Evolutionary conservation across 2,329 filamentous ascomycete species (phyloP), one percentile per base, ranked within the genome.

Genomic region (Tolypocladium ovalisporum): DNA sequence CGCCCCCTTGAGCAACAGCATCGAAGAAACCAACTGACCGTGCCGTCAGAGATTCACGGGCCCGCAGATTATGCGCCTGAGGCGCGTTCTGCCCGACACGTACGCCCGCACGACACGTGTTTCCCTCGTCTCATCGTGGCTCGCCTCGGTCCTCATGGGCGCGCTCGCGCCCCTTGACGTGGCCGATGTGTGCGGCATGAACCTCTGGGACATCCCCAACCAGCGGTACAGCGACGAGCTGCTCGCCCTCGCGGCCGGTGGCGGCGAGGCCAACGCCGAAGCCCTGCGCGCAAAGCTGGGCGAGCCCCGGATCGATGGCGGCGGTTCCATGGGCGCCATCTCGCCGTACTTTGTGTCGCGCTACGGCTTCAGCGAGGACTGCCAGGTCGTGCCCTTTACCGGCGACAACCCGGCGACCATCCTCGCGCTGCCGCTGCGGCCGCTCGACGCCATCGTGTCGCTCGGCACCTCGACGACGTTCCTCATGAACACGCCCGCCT

Each of bases 391-490:
- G 12, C 88, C 93, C 1, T 96, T 94, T 68, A 97, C 94, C 0
- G 94, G 94, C 59, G 94, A 99, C 73, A 99, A 99, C 74, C 94
- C 92, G 29, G 87, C 91, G 1, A 97, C 94, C 1, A 97, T 99
- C 65, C 86, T 97, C 36, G 89, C 91, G 1, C 81, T 97, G 22
- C 94, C 94, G 3, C 80, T 97, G 44, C 85, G 89, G 7, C 87
- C 91, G 1, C 85, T 90, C 39, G 94, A 97, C 67, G 93, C 92
- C 61, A 97, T 97, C 70, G 91, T 97, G 40, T 95, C 89, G 9
- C 82, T 99, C 9, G 94, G 94, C 59, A 99, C 94, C 1, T 95
- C 89, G 35, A 97, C 93, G 1, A 99, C 94, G 4, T 97, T 97
- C 78, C 83, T 99, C 60, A 97, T 97, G 93, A 91, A 89, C 67